A percentile compares a stretch with the other conserved stretches of the same genome.
phyloP scores from a whole-genome alignment of 495 filamentous ascomycete genomes.

The Penicillium chermesinum region DNA sequence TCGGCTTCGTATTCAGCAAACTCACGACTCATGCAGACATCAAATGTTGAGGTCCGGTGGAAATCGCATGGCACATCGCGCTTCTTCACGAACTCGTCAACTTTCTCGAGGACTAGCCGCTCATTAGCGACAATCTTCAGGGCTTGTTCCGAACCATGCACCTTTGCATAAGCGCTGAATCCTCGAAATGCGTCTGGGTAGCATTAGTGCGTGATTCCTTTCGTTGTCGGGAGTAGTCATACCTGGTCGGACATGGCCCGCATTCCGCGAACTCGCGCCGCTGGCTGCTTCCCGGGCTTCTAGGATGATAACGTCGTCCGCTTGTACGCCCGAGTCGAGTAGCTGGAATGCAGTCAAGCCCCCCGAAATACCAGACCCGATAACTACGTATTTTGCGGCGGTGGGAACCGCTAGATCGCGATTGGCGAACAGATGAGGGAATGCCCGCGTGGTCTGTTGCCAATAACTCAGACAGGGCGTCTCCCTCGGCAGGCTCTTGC shows the following conservation, averaged over 20 bases:
- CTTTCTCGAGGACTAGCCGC: slow-evolving; percentile 21
- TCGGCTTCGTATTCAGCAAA: slow-evolving; percentile 25
- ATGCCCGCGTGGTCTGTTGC: slow-evolving; percentile 31
- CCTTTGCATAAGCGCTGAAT: slow-evolving; percentile 26
- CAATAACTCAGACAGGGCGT: slow-evolving; percentile 27
- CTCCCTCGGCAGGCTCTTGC: slow-evolving; percentile 21
- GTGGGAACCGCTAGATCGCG: slow-evolving; percentile 7
- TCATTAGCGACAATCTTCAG: slow-evolving; percentile 27
- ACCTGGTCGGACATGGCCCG: slow-evolving; percentile 32
- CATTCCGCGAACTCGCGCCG: slow-evolving; percentile 30
- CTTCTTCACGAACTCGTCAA: slow-evolving; percentile 22
- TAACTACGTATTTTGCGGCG: slow-evolving; percentile 18
- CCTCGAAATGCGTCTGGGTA: slow-evolving; percentile 28
- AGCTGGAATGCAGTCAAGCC: slow-evolving; percentile 24
- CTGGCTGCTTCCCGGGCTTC: slow-evolving; percentile 29
- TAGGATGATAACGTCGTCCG: slow-evolving; percentile 25
- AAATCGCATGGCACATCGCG: slow-evolving; percentile 29
- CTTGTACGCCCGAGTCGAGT: slow-evolving; percentile 17
- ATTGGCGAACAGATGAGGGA: slow-evolving; percentile 20
- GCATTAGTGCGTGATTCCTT: neutral
- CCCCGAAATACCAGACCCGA: slow-evolving; percentile 29
- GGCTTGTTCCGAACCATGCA: slow-evolving; percentile 28
- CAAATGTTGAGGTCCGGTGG: slow-evolving; percentile 24
- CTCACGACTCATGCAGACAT: slow-evolving; percentile 29
- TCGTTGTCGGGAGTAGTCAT: neutral